Evolutionary conservation across 2,329 filamentous ascomycete species (phyloP).

Genomic region (Ophiosphaerella narmari): DNA sequence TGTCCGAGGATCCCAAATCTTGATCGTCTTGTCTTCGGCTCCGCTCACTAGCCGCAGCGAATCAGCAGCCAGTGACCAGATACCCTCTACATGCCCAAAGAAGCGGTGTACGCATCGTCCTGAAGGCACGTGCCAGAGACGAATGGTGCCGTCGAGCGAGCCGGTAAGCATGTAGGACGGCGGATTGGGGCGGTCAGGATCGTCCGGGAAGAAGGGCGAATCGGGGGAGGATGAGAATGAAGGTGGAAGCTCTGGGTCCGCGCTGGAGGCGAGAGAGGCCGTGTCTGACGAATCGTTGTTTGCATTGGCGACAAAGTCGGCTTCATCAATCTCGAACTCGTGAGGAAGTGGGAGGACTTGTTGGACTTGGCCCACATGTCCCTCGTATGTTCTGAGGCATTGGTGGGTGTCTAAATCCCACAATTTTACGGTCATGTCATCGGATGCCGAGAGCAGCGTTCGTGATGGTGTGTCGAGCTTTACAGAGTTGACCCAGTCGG

Average conservation of each 20-base stretch:
- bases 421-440: conserved; percentile 87
- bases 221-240: conserved; percentile 16
- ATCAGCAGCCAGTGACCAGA: conserved; percentile 91
- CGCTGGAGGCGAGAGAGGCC: conserved; percentile 39
- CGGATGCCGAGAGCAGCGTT: conserved; percentile 89
- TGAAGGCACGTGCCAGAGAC: conserved; percentile 86
- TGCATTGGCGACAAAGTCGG: conserved; percentile 56
- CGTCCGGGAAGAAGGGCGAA: conserved; percentile 60
- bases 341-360: conserved; percentile 82
- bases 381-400: conserved; percentile 78
- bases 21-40: conserved; percentile 92
- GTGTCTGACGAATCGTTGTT: conserved; percentile 58
- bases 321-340: conserved; percentile 88
- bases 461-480: conserved; percentile 80
- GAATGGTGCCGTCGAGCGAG: conserved; percentile 86
- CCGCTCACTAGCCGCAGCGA: conserved; percentile 86
- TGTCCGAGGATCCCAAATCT: conserved; percentile 90
- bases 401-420: conserved; percentile 89
- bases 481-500: conserved; percentile 96
- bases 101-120: conserved; percentile 87
- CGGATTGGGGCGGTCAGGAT: conserved; percentile 70
- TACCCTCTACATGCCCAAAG: conserved; percentile 94
- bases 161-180: conserved; percentile 92
- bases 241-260: conserved; percentile 4
- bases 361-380: conserved; percentile 94